Base-by-base conservation (phyloP, 805 yeast species). In the Ogataea degrootiae region DNA sequence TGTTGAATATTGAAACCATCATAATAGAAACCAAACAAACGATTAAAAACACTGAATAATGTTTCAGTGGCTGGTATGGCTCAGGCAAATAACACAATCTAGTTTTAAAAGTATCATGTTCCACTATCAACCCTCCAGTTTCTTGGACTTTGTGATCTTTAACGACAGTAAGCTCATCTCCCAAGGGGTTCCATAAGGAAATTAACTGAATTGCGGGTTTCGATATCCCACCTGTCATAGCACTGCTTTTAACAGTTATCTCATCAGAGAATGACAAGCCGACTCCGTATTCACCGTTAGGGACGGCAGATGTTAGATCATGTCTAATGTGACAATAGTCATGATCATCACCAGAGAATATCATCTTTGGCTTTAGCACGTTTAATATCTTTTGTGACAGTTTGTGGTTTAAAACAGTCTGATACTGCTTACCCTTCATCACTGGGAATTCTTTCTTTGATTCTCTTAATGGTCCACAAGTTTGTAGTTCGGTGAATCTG, bases 291-390 rank as follows among this genome's bases (percentile, higher is more conserved):
- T 43, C 17, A 2, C 39, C 49, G 7, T 34, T 43, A 8, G 12
- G 2, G 35, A 15, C 34, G 47, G 47, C 2, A 31, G 46, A 35
- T 23, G 33, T 19, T 19, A 55, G 68, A 5, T 56, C 47, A 62
- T 92, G 97, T 19, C 69, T 67, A 31, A 85, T 75, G 54, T 86
- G 88, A 65, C 99, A 94, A 56, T 87, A 90, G 64, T 94, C 99
- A 66, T 94, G 99, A 62, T 94, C 98, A 63, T 94, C 99, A 2
- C 98, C 99, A 11, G 94, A 80, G 57, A 91, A 85, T 4, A 87
- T 74, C n/a, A 82, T 65, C 16, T 72, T 73, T 0, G 99, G 99
- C 41, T 74, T 69, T 3, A 91, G 59, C 5, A 65, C 68, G 1
- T 69, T 52, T 43, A 94, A 68, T 11, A 94, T 73, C 19, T 77